Conservation (phyloP, 202 grass and related monocot species). For the Schoenoplectus triqueter region DNA sequence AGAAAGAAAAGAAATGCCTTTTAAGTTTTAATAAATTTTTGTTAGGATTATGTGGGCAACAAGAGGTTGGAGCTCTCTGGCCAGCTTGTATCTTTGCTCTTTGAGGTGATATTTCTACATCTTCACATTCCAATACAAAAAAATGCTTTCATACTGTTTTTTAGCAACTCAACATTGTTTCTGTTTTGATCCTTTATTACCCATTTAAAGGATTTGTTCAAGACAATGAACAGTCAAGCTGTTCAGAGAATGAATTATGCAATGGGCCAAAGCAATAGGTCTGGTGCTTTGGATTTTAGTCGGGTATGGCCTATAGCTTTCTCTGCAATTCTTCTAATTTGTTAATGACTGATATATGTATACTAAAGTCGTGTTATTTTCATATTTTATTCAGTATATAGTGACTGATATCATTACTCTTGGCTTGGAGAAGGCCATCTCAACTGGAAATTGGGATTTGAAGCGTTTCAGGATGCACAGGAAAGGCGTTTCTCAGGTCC, state of each 20-base stretch:
- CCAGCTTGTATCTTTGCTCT: constrained; percentile 90
- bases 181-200: constrained; percentile 1
- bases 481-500: constrained; percentile 94
- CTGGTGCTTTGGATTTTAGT: constrained; percentile 73
- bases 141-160: not conserved
- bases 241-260: constrained; percentile 50
- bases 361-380: constrained; percentile 29
- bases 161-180: constrained; percentile 5
- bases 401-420: constrained; percentile 51
- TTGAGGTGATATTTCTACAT: constrained; percentile 70
- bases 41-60: constrained; percentile 97
- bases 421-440: constrained; percentile 86
- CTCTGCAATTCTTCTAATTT: constrained; percentile 7
- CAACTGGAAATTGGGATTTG: constrained; percentile 97
- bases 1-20: not conserved
- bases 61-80: constrained; percentile 93
- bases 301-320: constrained; percentile 48
- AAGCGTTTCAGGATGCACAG: constrained; percentile 95
- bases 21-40: constrained; percentile 44
- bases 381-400: constrained; percentile 49
- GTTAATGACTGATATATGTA: not conserved
- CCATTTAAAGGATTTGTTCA: constrained; percentile 88
- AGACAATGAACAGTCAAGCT: constrained; percentile 76
- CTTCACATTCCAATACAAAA: constrained; percentile 30
- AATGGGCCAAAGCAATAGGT: constrained; percentile 56